phyloP scores from a whole-genome alignment of 2,329 filamentous ascomycete species.

The Diaporthe citriasiana region DNA sequence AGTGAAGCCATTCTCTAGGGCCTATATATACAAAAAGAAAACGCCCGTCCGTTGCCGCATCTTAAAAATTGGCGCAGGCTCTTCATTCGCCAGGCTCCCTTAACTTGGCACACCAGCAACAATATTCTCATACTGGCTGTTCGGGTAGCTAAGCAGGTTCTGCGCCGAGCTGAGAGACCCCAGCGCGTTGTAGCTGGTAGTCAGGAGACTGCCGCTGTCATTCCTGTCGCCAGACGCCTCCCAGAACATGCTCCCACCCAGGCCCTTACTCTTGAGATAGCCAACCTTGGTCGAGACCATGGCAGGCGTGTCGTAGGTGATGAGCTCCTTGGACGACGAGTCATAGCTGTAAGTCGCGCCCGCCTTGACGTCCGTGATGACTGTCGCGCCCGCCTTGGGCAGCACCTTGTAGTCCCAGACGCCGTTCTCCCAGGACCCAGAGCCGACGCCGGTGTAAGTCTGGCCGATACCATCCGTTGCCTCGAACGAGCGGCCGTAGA shows the following conservation, averaged over 20 bases:
- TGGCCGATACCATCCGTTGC: constrained; percentile 75
- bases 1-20: background rate
- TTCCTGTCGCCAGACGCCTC: constrained; percentile 79
- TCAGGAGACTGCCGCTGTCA: constrained; percentile 72
- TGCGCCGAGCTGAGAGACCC: constrained; percentile 61
- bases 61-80: background rate
- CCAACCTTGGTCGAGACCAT: constrained; percentile 73
- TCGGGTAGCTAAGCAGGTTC: constrained; percentile 67
- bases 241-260: constrained; percentile 91
- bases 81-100: background rate
- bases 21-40: constrained; percentile 8
- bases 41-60: background rate
- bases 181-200: constrained; percentile 57
- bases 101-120: constrained; percentile 50
- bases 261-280: constrained; percentile 72
- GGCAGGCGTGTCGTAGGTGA: constrained; percentile 78
- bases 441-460: constrained; percentile 73
- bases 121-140: constrained; percentile 70
- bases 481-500: constrained; percentile 82
- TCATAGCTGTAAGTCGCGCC: constrained; percentile 82
- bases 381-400: constrained; percentile 71
- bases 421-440: constrained; percentile 79
- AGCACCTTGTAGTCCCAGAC: constrained; percentile 87
- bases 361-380: constrained; percentile 68
- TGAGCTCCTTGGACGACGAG: constrained; percentile 68